Conservation (phyloP, 1,284 basidiomycete species). For the Ceratobasidium sp. region DNA sequence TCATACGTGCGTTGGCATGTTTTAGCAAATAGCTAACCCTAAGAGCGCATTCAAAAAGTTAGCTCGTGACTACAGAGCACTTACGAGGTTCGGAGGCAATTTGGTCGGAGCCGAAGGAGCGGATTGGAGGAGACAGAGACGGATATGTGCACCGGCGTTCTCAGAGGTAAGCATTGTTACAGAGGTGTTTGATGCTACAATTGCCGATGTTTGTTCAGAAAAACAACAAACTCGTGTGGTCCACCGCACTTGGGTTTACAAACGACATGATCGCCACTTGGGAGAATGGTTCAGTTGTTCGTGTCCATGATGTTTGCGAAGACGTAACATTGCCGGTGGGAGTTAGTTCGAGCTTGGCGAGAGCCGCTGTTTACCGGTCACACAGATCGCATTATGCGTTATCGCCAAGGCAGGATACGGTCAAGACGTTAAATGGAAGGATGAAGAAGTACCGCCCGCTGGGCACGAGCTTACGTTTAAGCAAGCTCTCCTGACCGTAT, state of each 20-base stretch:
- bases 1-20: background rate
- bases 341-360: too few species aligned
- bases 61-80: background rate
- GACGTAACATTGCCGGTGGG: constrained; percentile 2
- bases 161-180: constrained; percentile 32
- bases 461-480: constrained; percentile 72
- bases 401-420: constrained; percentile 49
- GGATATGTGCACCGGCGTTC: constrained; percentile 41
- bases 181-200: too few species aligned
- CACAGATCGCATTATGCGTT: constrained; percentile 44
- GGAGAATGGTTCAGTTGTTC: background rate
- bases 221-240: constrained; percentile 25
- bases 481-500: constrained; percentile 67
- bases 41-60: constrained; percentile 23
- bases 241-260: background rate
- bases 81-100: constrained; percentile 44
- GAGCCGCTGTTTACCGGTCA: constrained; percentile 59
- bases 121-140: constrained; percentile 44
- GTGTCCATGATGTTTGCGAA: background rate
- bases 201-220: constrained; percentile 7
- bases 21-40: background rate
- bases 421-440: constrained; percentile 46
- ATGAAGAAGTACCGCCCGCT: constrained; percentile 59
- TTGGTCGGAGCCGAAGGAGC: constrained; percentile 39
- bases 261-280: constrained; percentile 16